Conservation (phyloP, 1,284 basidiomycete species). For the Moniliophthora roreri region DNA sequence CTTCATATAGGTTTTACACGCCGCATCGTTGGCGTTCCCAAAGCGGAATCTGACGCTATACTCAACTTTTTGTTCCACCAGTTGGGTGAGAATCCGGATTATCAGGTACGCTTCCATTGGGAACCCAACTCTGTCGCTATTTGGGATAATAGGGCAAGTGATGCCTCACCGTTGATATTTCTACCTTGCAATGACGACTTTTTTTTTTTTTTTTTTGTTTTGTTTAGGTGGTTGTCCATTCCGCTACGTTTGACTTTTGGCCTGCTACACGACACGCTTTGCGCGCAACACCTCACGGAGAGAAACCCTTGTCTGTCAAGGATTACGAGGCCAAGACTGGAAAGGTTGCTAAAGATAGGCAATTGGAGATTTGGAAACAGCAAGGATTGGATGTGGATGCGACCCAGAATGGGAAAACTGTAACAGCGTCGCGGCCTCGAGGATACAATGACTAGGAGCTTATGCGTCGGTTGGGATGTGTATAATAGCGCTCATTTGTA, state of each 20-base stretch:
- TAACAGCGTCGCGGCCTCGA: conserved; percentile 35
- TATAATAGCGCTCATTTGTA: background rate
- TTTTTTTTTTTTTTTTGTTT: no score
- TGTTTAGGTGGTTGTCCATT: conserved; percentile 65
- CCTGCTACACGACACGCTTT: conserved; percentile 74
- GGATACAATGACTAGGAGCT: conserved; percentile 60
- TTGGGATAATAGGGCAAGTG: conserved; percentile 71
- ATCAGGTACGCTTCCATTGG: conserved; percentile 75
- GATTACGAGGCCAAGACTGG: conserved; percentile 68
- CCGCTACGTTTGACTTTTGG: conserved; percentile 79
- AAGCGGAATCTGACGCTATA: conserved; percentile 76
- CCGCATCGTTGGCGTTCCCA: conserved; percentile 73
- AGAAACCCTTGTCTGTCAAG: conserved; percentile 72
- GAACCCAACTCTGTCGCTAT: conserved; percentile 65
- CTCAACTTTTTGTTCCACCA: conserved; percentile 71
- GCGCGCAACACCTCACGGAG: conserved; percentile 80
- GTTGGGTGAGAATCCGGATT: conserved; percentile 67
- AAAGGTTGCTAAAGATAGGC: conserved; percentile 65
- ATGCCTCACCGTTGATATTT: no score
- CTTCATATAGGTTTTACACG: conserved; percentile 57
- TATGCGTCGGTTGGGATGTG: background rate
- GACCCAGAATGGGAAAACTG: conserved; percentile 17
- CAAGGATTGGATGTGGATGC: conserved; percentile 41
- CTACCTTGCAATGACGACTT: no score
- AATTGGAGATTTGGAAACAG: conserved; percentile 64